These are phyloP conservation scores for Cryptosporidium viatorum DNA, from an alignment of 169 alveolate species.

Conservation along the genomic window DNA sequence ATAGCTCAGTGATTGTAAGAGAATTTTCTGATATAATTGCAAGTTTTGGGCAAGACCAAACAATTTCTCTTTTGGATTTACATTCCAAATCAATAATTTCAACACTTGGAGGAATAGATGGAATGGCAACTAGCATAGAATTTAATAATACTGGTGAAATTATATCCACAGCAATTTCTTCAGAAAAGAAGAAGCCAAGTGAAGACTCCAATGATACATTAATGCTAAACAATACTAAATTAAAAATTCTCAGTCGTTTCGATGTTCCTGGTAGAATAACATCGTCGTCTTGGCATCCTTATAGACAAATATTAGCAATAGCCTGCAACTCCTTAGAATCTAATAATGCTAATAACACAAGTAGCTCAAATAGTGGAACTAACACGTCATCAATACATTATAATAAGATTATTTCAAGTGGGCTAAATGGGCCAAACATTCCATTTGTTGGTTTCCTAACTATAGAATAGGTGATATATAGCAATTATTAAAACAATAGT, in stretches of 20 bases:
- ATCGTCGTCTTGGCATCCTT: conserved; percentile 67
- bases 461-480: neutral
- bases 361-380: conserved; percentile 32
- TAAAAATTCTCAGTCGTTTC: conserved; percentile 49
- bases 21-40: conserved; percentile 53
- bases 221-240: neutral
- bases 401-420: conserved; percentile 52
- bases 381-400: conserved; percentile 46
- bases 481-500: no score
- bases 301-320: conserved; percentile 30
- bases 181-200: conserved; percentile 36
- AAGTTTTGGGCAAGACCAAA: conserved; percentile 64
- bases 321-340: conserved; percentile 53
- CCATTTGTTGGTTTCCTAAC: conserved; percentile 68
- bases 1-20: conserved; percentile 10
- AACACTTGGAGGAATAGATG: conserved; percentile 49
- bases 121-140: conserved; percentile 21
- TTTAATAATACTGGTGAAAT: conserved; percentile 38
- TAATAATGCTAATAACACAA: conserved; percentile 3
- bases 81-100: conserved; percentile 6
- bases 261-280: conserved; percentile 65
- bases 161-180: conserved; percentile 16
- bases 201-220: conserved; percentile 46
- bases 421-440: conserved; percentile 52
- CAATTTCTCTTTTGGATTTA: conserved; percentile 16